Evolutionary conservation across 768 basidiomycete genomes (phyloP).

Genomic region (Lentinula guzmanii): DNA sequence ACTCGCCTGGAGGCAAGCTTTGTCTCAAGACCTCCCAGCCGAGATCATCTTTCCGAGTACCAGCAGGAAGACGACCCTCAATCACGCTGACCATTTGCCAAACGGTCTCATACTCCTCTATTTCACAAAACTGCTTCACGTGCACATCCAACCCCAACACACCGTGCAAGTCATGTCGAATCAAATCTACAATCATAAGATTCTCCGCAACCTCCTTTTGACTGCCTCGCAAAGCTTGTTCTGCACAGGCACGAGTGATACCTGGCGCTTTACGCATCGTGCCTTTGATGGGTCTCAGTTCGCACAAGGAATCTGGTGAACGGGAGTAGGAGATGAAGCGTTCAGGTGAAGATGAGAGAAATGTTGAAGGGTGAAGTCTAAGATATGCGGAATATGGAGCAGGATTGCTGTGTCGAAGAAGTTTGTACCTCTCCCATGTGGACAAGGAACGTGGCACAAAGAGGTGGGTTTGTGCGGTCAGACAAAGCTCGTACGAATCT

Average conservation of each 20-base stretch:
- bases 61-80: slow-evolving; percentile 50
- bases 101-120: slow-evolving; percentile 92
- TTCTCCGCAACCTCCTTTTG: slow-evolving; percentile 94
- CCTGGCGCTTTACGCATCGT: slow-evolving; percentile 70
- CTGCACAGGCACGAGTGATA: slow-evolving; percentile 60
- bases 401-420: slow-evolving; percentile 70
- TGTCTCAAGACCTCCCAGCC: slow-evolving; percentile 76
- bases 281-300: slow-evolving; percentile 93
- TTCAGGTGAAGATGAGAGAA: slow-evolving; percentile 88
- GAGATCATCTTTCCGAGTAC: slow-evolving; percentile 39
- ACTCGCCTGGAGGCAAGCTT: slow-evolving; percentile 81
- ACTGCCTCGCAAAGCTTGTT: slow-evolving; percentile 55
- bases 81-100: slow-evolving; percentile 96
- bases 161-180: slow-evolving; percentile 85
- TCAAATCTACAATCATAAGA: slow-evolving; percentile 96
- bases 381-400: slow-evolving; percentile 85
- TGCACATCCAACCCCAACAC: slow-evolving; percentile 77
- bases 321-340: slow-evolving; percentile 82
- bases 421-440: slow-evolving; percentile 73
- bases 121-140: slow-evolving; percentile 78
- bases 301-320: slow-evolving; percentile 57
- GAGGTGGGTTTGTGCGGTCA: slow-evolving; percentile 71
- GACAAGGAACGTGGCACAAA: slow-evolving; percentile 37
- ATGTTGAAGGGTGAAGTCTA: slow-evolving; percentile 67
- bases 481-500: slow-evolving; percentile 90